Evolutionary conservation across 352 stramenopile species (phyloP), one percentile per base, ranked within the genome.

Genomic region (Phytopythium oedochilum): DNA sequence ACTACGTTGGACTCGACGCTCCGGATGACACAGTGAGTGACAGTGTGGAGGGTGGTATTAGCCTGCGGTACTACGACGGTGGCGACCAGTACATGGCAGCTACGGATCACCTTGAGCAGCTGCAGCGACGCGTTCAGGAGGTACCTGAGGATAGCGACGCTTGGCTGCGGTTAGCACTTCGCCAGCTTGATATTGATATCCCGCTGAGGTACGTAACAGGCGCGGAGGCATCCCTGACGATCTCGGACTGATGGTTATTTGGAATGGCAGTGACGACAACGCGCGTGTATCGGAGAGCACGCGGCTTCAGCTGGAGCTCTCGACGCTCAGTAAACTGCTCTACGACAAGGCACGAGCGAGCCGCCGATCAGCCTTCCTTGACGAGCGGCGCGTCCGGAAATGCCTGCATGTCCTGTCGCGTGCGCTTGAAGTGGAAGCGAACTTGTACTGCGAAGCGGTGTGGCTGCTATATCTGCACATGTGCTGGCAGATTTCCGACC

Each of bases 121-220:
- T 86, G 11, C 61, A 75, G 65, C 40, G 53, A 53, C 67, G 51
- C 18, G 54, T 83, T 14, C 49, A 75, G 18, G 29, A 68, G 32
- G 29, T 64, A 32, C 53, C 70, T 26, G 65, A 32, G 9, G 61
- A 79, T 17, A 68, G 55, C 23, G 62, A 72, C 46, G 68, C 70
- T 2, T 86, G 75, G 75, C 58, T 86, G 25, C 55, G 73, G 47
- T 48, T 86, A n/a, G 73, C 75, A 38, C 69, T 86, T 35, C 61
- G 62, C 36, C 68, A 86, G 26, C 66, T 86, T 36, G 57, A 75
- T 18, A 59, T 86, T 32, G 70, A 80, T 48, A 51, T 72, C 47
- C 60, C 46, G 6, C 31, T 60, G 2, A 78, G 72, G 74, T 80
- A 65, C 22, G 23, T 20, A 3, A 36, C 11, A 36, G 32, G 10